Evolutionary conservation across 768 basidiomycete species (phyloP), one percentile per base, ranked within the genome.

Genomic region (Mycena epipterygia): DNA sequence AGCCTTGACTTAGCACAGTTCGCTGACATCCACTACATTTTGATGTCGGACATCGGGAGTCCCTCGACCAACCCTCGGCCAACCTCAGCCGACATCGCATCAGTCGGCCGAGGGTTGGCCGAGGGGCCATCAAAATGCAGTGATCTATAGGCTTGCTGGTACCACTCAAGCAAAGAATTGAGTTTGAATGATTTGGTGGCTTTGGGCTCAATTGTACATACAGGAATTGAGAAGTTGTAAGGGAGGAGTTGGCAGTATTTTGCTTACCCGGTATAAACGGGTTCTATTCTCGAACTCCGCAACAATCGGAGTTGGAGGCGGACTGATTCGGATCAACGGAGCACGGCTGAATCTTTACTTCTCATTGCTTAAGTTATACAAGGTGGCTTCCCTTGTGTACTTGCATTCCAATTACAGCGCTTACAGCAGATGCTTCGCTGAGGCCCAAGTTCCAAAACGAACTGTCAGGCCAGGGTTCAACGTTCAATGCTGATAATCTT

Each of bases 261-360:
- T 59, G 41, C 39, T 59, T 29, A 27, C 41, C 57, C 58, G 58
- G 42, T 33, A 60, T 21, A 42, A 60, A 46, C 58, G 58, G 29
- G 58, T 46, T 60, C 58, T 41, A 60, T 60, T 46, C 42, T 60
- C 44, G 29, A 60, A 46, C 58, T 60, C 44, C 58, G 46, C 58
- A 44, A 60, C 58, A 60, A 60, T 60, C 58, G 58, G 58, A 59
- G 42, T 60, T 60, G 35, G 55, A 35, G 55, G 23, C 56, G 56
- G 41, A 30, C 58, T 32, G 58, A 59, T 41, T 59, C 42, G 29
- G 37, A 57, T 57, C 56, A 39, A 57, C 56, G 39, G 56, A 56
- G 33, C 53, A 56, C 35, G 35, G 53, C 35, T 35, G 53, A 33
- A n/a, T 55, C 35, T 37, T 55, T 55, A 33, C 32, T 35, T 55